A percentile compares a stretch with the other conserved stretches of the same genome.
phyloP scores from a whole-genome alignment of 192 early-diverging fungal genomes.

The Entomortierella beljakovae region DNA sequence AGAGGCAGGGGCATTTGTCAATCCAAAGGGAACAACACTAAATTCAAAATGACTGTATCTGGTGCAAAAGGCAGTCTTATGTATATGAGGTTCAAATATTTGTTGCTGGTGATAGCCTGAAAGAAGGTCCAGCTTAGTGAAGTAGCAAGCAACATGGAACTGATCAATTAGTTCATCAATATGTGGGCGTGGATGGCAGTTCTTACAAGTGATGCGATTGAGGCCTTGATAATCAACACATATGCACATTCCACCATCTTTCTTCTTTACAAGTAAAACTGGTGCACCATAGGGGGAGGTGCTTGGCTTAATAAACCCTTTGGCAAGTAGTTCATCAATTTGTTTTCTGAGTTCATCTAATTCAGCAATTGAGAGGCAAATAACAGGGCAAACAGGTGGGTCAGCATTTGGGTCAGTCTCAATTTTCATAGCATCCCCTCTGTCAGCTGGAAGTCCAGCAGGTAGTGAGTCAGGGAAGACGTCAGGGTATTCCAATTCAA shows the following conservation, averaged over 20 bases:
- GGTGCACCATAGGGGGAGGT: conserved; percentile 7
- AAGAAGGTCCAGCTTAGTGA: conserved; percentile 60
- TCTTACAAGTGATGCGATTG: conserved; percentile 56
- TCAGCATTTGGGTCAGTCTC: too few species aligned
- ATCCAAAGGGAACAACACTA: conserved; percentile 39
- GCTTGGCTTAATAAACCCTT: conserved; percentile 21
- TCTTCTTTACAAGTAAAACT: conserved; percentile 28
- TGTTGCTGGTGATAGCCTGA: conserved; percentile 55
- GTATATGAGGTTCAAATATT: conserved; percentile 1
- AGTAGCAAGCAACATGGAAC: conserved; percentile 36
- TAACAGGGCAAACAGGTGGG: conserved; percentile 30
- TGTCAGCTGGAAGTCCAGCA: conserved; percentile 5
- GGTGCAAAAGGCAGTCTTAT: neutral
- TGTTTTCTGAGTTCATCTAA: conserved; percentile 50
- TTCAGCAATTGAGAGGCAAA: conserved; percentile 29
- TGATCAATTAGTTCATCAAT: conserved; percentile 59
- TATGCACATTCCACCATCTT: conserved; percentile 19
- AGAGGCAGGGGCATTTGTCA: too few species aligned
- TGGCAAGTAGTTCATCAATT: conserved; percentile 3
- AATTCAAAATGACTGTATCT: conserved; percentile 34
- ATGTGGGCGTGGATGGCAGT: conserved; percentile 62
- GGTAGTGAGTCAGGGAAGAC: conserved; percentile 10
- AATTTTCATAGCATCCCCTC: conserved; percentile 14
- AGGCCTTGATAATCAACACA: conserved; percentile 65
- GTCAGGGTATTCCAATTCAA: conserved; percentile 15